A percentile compares a stretch with the other conserved stretches of the same genome.
phyloP scores from a whole-genome alignment of 176 grass and related monocot species.

The Typha latifolia region DNA sequence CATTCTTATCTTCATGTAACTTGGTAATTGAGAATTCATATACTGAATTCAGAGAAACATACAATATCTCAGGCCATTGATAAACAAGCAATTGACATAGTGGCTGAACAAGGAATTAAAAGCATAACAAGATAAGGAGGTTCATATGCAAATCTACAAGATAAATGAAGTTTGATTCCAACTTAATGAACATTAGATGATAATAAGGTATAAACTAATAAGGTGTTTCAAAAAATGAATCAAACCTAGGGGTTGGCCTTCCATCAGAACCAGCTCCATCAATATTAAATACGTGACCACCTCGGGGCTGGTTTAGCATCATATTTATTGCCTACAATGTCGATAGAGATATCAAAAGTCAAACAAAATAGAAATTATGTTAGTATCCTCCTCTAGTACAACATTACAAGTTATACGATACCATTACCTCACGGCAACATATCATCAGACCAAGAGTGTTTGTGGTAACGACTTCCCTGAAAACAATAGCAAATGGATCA shows the following conservation, averaged over 20 bases:
- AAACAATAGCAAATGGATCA: constrained; percentile 1
- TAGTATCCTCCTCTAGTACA: constrained; percentile 4
- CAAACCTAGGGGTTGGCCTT: constrained; percentile 87
- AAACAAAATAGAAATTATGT: constrained; percentile 9
- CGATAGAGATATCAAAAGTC: constrained; percentile 2
- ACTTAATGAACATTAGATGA: too few relatives aligned
- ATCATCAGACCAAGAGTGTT: constrained; percentile 95
- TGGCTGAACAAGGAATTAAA: too few relatives aligned
- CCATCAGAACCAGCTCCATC: constrained; percentile 99
- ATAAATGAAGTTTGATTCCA: too few relatives aligned
- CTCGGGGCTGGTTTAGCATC: constrained; percentile 84
- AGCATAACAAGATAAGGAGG: too few relatives aligned
- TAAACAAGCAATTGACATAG: too few relatives aligned
- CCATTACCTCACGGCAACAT: constrained; percentile 86
- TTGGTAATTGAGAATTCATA: too few relatives aligned
- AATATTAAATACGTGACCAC: constrained; percentile 95
- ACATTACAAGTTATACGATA: constrained; percentile 13
- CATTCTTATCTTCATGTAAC: too few relatives aligned
- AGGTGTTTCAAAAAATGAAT: not conserved
- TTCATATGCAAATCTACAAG: too few relatives aligned
- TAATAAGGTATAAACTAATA: not conserved
- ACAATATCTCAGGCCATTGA: too few relatives aligned
- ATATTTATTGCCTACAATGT: constrained; percentile 90
- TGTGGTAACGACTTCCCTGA: constrained; percentile 90
- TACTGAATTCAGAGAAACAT: too few relatives aligned